Base-by-base conservation (phyloP, 2,329 filamentous ascomycete genomes). In the Pseudocercospora ulei region DNA sequence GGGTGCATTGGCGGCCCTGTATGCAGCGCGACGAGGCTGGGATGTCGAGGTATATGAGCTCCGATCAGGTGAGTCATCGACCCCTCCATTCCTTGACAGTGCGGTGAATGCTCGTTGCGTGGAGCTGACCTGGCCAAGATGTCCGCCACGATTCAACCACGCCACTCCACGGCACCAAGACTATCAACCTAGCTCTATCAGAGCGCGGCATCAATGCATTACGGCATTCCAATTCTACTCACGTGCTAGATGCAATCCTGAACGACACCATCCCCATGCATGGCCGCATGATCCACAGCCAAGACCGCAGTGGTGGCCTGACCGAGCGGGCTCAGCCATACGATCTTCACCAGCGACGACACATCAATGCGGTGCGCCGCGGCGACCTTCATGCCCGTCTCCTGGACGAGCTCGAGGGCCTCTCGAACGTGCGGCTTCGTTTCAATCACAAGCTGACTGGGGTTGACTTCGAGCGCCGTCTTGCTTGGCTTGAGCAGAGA, bases 151-250 rank as follows among this genome's bases (percentile, higher is more conserved):
- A 82, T 2, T 73, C 76, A 2, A 94, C 83, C 0, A 77, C 78
- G 18, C 87, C 88, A 2, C 70, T 96, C 45, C 95, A 95, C 63
- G 95, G 95, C 58, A 93, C 87, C 44, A 93, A 86, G 61, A 96
- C 90, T n/a, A 98, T 98, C 68, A 98, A 98, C 58, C 67, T 98
- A 39, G 88, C 90, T 13, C 70, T 98, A 1, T 96, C 90, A 0
- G 87, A 96, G 60, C 78, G 90, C 42, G 90, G 90, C 19, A 87
- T 96, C 60, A 82, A 90, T 60, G 83, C 88, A 13, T 79, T 98
- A 64, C 73, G 75, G 36, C 69, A 82, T 52, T 76, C 82, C 1
- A 74, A 76, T 16, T 72, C 78, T 19, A 65, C 75, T 2, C 71
- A 69, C 2, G 71, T 96, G 22, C 67, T 94, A 19, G 71, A 87